Evolutionary conservation across 257 asterid species (phyloP), one percentile per base, ranked within the genome.

Genomic region (Lycium barbarum): DNA sequence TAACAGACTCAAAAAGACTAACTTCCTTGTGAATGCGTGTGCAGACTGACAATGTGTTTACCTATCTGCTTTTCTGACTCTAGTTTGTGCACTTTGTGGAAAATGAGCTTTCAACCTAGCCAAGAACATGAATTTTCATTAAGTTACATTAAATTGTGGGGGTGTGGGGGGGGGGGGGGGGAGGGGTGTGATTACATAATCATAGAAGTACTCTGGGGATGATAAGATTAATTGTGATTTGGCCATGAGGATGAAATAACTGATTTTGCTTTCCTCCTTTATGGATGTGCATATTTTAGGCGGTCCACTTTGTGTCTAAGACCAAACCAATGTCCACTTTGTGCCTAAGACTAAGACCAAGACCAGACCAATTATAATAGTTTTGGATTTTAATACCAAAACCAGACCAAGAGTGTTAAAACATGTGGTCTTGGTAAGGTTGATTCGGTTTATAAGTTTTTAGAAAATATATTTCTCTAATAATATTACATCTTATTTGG

Each of bases 51-150:
- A 47, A 20, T 6, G 59, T 0, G 10, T 73, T 22, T 73, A 14
- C 12, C 6, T 6, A 73, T 73, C 61, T 47, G 40, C 12, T 61
- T 47, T 20, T 12, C 73, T 66, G 45, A 12, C 13, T 6, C 45
- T 66, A 66, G 43, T 73, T 43, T 47, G 55, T 73, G 80, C 80
- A 45, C 11, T 73, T 20, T 73, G 61, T 73, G 81, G 61, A 20
- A 47, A 47, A 20, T 7, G 78, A 49, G 43, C 61, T 74, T 49
- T 22, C n/a, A 51, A 20, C 61, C 43, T 20, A 47, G 43, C 61
- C 6, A 22, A 74, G n/a, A 74, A 11, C 61, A 74, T 22, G 61
- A 49, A 20, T 47, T 74, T 74, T 74, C 81, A 12, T 51, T 74
- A 15, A 20, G 61, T 20, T 47, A 20, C 61, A 47, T 47, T 47